Conservation (phyloP, 176 grass and related monocot genomes). For the Lolium multiflorum region DNA sequence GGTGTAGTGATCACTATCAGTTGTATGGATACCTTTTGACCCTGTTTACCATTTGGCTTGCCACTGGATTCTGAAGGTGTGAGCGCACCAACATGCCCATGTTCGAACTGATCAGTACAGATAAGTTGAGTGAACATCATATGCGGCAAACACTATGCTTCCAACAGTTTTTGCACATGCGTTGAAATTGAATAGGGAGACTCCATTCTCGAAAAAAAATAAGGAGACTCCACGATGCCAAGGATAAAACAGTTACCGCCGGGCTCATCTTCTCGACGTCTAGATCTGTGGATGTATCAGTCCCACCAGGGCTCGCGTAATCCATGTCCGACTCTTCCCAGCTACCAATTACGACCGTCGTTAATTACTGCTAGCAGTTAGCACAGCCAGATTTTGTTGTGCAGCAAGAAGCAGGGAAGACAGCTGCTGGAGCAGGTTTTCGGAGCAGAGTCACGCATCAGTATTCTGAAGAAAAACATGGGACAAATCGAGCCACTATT, state of each 20-base stretch:
- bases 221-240: background rate
- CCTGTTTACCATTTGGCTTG: slow-evolving; percentile 60
- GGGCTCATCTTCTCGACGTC: slow-evolving; percentile 65
- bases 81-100: slow-evolving; percentile 39
- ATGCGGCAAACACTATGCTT: too few relatives aligned
- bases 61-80: slow-evolving; percentile 50
- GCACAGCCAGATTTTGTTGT: background rate
- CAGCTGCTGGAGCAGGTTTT: slow-evolving; percentile 35
- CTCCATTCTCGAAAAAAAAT: background rate
- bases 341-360: background rate
- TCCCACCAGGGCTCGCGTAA: slow-evolving; percentile 63
- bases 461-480: slow-evolving; percentile 29
- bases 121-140: slow-evolving; percentile 23
- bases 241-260: slow-evolving; percentile 39
- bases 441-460: background rate
- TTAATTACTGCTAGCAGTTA: background rate
- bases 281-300: slow-evolving; percentile 77
- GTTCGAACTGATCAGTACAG: slow-evolving; percentile 55
- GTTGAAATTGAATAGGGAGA: background rate
- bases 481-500: background rate
- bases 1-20: background rate
- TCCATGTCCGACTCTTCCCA: slow-evolving; percentile 51
- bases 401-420: background rate
- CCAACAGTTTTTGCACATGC: background rate
- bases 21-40: slow-evolving; percentile 57